phyloP scores from a whole-genome alignment of 192 early-diverging fungal species.

The Neocallimastix lanati region DNA sequence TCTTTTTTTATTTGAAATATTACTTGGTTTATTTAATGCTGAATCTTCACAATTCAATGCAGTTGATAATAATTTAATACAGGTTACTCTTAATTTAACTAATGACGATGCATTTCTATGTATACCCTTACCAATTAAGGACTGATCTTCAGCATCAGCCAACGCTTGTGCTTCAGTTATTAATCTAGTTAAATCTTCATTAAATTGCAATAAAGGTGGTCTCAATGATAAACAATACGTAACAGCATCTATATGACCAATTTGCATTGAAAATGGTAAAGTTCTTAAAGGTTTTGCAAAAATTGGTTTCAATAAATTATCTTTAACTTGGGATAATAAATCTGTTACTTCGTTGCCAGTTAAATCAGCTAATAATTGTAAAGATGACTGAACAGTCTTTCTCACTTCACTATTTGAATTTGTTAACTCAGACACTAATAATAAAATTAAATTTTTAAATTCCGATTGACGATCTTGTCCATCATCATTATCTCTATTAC shows the following conservation, averaged over 20 bases:
- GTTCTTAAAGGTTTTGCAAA: conserved; percentile 93
- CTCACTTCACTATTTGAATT: conserved; percentile 77
- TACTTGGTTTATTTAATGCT: conserved; percentile 56
- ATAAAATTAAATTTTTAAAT: conserved; percentile 54
- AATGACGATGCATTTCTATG: conserved; percentile 65
- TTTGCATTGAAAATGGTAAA: conserved; percentile 88
- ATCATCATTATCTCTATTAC: conserved; percentile 8
- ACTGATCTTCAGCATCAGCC: conserved; percentile 95
- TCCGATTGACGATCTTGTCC: conserved; percentile 19
- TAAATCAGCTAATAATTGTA: conserved; percentile 61
- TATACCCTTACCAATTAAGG: conserved; percentile 61
- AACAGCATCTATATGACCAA: conserved; percentile 96
- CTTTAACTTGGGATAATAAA: conserved; percentile 62
- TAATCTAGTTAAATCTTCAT: conserved; percentile 74
- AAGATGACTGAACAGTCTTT: conserved; percentile 64
- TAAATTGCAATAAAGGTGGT: conserved; percentile 76
- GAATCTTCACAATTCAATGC: conserved; percentile 67
- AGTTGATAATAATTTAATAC: conserved; percentile 84
- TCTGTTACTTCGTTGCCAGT: conserved; percentile 65
- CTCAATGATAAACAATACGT: conserved; percentile 80
- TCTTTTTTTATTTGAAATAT: conserved; percentile 58
- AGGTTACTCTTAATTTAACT: conserved; percentile 80
- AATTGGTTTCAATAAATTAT: conserved; percentile 74
- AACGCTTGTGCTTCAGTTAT: conserved; percentile 80
- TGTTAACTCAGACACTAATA: conserved; percentile 78